Base-by-base conservation (phyloP, 306 rosid species). In the Fragaria iinumae region DNA sequence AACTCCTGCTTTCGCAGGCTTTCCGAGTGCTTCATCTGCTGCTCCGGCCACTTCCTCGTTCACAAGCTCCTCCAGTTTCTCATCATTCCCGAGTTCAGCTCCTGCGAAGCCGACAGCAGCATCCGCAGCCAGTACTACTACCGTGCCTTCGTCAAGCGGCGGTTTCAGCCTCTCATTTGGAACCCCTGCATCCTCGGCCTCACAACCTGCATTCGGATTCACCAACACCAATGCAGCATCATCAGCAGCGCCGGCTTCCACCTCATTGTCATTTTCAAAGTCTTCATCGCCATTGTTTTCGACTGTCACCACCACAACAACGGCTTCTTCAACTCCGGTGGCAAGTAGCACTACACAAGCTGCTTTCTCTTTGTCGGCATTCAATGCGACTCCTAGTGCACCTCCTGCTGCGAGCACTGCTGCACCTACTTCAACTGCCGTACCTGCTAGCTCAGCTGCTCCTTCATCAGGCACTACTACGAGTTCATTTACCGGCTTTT, bases 251-350 rank as follows among this genome's bases (percentile, higher is more conserved):
- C 3, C 87, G 0, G 50, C 47, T 57, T 73, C 91, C 4, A 17
- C 86, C 16, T 6, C 93, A 56, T 80, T 83, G 67, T 71, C 91
- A 0, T 91, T 84, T 74, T 20, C 92, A 5, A 77, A 90, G 3
- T 65, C 93, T 3, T 81, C 89, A 0, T 84, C 88, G 13, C 86
- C 93, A 0, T 69, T 84, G 62, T 87, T 87, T 70, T 91, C 97
- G 0, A 83, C 93, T 0, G 89, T 79, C 64, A 89, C 97, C 0
- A 84, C 93, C 56, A 83, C 96, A 16, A 77, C 75, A 48, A 14
- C n/a, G 9, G 71, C 91, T 48, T 71, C 90, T 49, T 76, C 91
- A 0, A 84, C 96, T 17, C 84, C 88, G 1, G 84, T 83, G 1
- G 82, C 91, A 0, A 79, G 75, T 21, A 71, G 84, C 63, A 69